Evolutionary conservation across 208 protist genomes (phyloP).

Genomic region (Wallacemonas sp.): DNA sequence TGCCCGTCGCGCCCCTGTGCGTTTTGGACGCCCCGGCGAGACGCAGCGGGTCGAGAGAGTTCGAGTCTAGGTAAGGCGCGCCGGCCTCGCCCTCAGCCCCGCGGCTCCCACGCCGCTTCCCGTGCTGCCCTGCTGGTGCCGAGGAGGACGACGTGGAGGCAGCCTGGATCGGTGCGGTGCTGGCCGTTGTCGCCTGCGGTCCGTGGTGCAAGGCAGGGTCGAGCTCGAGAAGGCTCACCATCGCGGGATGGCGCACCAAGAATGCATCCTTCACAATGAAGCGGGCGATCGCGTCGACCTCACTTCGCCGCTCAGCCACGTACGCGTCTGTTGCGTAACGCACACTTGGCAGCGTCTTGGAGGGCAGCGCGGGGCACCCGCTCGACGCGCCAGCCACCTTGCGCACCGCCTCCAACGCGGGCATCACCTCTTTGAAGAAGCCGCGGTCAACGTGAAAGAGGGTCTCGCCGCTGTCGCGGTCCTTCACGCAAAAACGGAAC

Average conservation of each 20-base stretch:
- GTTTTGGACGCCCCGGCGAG: background rate
- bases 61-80: slow-evolving; percentile 19
- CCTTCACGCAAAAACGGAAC: slow-evolving; percentile 17
- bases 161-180: background rate
- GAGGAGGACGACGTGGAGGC: background rate
- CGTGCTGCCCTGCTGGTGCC: background rate
- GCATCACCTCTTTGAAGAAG: slow-evolving; percentile 43
- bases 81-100: background rate
- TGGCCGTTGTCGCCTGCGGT: background rate
- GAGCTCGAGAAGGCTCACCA: slow-evolving; percentile 40
- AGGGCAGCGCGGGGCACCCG: slow-evolving; percentile 30
- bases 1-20: slow-evolving; percentile 8
- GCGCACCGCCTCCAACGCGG: slow-evolving; percentile 33
- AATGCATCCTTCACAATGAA: slow-evolving; percentile 37
- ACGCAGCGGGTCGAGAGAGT: slow-evolving; percentile 29
- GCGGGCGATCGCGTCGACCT: slow-evolving; percentile 41
- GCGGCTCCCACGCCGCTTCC: background rate
- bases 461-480: slow-evolving; percentile 11
- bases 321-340: slow-evolving; percentile 56
- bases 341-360: slow-evolving; percentile 38
- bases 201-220: slow-evolving; percentile 16
- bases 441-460: slow-evolving; percentile 19
- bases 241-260: slow-evolving; percentile 45
- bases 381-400: slow-evolving; percentile 8
- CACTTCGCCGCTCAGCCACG: slow-evolving; percentile 44